A percentile compares a stretch with the other conserved stretches of the same genome.
Evolutionary conservation across 345 rosid genomes (phyloP).

Genomic region (Salix arbutifolia): DNA sequence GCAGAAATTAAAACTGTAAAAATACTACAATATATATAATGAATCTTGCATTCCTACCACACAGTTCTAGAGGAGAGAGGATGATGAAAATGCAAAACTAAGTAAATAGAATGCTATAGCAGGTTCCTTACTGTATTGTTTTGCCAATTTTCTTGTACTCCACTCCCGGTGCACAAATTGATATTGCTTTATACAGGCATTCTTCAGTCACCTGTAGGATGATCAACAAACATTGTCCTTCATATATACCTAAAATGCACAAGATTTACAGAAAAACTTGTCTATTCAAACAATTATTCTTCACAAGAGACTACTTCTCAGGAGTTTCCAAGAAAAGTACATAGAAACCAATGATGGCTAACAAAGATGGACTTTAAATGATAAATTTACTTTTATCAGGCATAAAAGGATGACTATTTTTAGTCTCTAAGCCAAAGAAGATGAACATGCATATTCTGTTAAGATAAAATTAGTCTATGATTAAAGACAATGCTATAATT

Average conservation of each 20-base stretch:
- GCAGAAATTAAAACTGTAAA: not conserved
- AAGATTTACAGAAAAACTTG: not conserved
- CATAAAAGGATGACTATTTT: not conserved
- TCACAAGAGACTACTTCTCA: not conserved
- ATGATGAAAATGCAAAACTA: not conserved
- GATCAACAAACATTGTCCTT: slow-evolving; percentile 12
- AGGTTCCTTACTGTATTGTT: slow-evolving; percentile 69
- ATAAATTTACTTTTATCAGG: not conserved
- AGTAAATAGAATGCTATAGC: slow-evolving; percentile 3
- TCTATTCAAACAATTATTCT: not conserved
- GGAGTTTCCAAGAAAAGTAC: not conserved
- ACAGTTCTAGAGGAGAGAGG: not conserved
- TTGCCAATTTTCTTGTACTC: slow-evolving; percentile 78
- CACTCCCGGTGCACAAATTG: slow-evolving; percentile 80
- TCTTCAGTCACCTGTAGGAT: slow-evolving; percentile 73
- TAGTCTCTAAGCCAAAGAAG: not conserved
- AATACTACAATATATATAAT: not conserved
- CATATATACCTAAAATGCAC: not conserved
- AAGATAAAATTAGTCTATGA: not conserved
- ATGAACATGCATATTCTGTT: not conserved
- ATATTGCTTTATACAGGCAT: slow-evolving; percentile 68
- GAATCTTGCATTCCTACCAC: not conserved
- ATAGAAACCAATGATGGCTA: not conserved
- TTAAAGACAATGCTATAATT: not conserved
- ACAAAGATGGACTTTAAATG: not conserved